A percentile compares a stretch with the other conserved stretches of the same genome.
Evolutionary conservation across 2,329 filamentous ascomycete species (phyloP).

Genomic region (Exophiala bonariae): DNA sequence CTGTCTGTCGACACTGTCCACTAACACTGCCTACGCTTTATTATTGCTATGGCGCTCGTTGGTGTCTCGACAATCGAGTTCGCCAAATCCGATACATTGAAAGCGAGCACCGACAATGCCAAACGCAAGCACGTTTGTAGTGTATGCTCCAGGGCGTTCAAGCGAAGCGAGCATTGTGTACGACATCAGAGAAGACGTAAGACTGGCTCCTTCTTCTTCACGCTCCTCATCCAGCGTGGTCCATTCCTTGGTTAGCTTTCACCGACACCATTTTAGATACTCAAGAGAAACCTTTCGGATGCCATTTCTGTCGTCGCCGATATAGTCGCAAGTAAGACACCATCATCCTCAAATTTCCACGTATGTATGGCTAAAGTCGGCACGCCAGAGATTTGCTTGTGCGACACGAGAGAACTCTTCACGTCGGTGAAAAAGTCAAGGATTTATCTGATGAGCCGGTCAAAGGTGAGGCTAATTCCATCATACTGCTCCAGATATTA

Average conservation of each 20-base stretch:
- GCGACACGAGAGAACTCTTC: slow-evolving; percentile 36
- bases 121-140: slow-evolving; percentile 28
- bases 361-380: slow-evolving; percentile 8
- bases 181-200: slow-evolving; percentile 36
- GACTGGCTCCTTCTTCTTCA: slow-evolving; percentile 6
- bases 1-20: too few relatives aligned
- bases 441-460: slow-evolving; percentile 11
- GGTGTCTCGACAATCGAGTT: slow-evolving; percentile 19
- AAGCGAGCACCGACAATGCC: slow-evolving; percentile 10
- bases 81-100: slow-evolving; percentile 16
- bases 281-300: slow-evolving; percentile 35
- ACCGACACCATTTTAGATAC: slow-evolving; percentile 26
- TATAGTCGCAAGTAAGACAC: slow-evolving; percentile 35
- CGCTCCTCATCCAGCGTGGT: neutral
- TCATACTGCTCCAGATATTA: too few relatives aligned
- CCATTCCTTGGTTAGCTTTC: too few relatives aligned
- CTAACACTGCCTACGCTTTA: neutral
- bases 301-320: slow-evolving; percentile 34
- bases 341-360: neutral
- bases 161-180: slow-evolving; percentile 37
- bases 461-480: too few relatives aligned
- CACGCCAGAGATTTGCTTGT: slow-evolving; percentile 35
- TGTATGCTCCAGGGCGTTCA: slow-evolving; percentile 34
- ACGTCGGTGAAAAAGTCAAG: slow-evolving; percentile 31
- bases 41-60: slow-evolving; percentile 13